Conservation (phyloP, 352 stramenopile species). For the Peronospora belbahrii region DNA sequence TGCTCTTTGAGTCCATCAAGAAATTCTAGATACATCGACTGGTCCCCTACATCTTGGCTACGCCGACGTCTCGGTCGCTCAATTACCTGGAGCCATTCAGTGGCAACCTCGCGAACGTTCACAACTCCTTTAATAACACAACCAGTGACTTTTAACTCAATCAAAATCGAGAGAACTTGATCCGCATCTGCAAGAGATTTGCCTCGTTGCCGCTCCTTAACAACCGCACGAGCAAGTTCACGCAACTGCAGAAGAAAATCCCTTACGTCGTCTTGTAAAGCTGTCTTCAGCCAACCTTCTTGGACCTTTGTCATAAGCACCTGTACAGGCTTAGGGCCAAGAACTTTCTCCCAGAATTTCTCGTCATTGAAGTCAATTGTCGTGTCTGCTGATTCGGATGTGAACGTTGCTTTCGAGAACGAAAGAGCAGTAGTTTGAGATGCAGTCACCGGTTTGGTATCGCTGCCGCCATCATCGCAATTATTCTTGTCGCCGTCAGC, state of each 20-base stretch:
- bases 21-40: slow-evolving; percentile 84
- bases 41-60: slow-evolving; percentile 76
- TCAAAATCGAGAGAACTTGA: slow-evolving; percentile 81
- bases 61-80: slow-evolving; percentile 79
- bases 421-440: slow-evolving; percentile 62
- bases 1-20: slow-evolving; percentile 63
- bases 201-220: slow-evolving; percentile 80
- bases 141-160: slow-evolving; percentile 83
- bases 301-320: slow-evolving; percentile 85
- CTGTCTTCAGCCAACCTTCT: slow-evolving; percentile 65
- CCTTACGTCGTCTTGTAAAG: slow-evolving; percentile 75
- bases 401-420: slow-evolving; percentile 87
- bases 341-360: slow-evolving; percentile 89
- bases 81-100: slow-evolving; percentile 82
- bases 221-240: slow-evolving; percentile 67
- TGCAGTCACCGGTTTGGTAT: slow-evolving; percentile 29
- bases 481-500: slow-evolving; percentile 31
- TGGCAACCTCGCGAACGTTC: slow-evolving; percentile 67
- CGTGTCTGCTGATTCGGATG: slow-evolving; percentile 75
- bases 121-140: slow-evolving; percentile 62
- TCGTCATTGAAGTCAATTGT: slow-evolving; percentile 88
- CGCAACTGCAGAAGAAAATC: slow-evolving; percentile 72
- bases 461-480: slow-evolving; percentile 33
- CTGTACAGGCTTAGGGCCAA: slow-evolving; percentile 80
- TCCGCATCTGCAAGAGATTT: slow-evolving; percentile 76